Conservation (phyloP, 2,329 filamentous ascomycete species). For the Fusarium albosuccineum region DNA sequence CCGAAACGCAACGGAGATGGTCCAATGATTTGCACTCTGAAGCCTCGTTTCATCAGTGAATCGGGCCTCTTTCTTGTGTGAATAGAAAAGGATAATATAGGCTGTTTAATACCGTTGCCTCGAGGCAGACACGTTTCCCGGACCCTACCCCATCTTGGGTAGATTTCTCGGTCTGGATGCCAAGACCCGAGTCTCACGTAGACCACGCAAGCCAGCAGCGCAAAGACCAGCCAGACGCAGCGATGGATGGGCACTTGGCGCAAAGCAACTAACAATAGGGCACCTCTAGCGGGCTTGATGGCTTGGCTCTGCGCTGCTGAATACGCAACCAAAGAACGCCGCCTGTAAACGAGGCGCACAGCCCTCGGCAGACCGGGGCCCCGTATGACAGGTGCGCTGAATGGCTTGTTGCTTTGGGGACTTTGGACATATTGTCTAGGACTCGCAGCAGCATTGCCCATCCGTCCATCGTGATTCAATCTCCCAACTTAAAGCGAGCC, state of each 20-base stretch:
- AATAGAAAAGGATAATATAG: background rate
- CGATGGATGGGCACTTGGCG: background rate
- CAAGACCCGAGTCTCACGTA: background rate
- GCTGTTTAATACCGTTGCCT: background rate
- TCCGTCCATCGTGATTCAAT: background rate
- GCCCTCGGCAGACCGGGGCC: background rate
- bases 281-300: background rate
- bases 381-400: constrained; percentile 4
- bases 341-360: constrained; percentile 14
- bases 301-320: constrained; percentile 7
- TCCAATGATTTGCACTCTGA: background rate
- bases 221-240: background rate
- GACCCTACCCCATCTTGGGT: background rate
- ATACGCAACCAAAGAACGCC: background rate
- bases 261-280: background rate
- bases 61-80: constrained; percentile 2
- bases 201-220: background rate
- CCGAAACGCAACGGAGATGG: background rate
- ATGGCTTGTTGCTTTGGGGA: constrained; percentile 1
- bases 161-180: background rate
- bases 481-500: constrained; percentile 14
- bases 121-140: constrained; percentile 19
- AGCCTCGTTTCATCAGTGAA: background rate
- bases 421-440: constrained; percentile 1
- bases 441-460: background rate